Conservation (phyloP, 345 rosid genomes). For the Lepidium aucheri region DNA sequence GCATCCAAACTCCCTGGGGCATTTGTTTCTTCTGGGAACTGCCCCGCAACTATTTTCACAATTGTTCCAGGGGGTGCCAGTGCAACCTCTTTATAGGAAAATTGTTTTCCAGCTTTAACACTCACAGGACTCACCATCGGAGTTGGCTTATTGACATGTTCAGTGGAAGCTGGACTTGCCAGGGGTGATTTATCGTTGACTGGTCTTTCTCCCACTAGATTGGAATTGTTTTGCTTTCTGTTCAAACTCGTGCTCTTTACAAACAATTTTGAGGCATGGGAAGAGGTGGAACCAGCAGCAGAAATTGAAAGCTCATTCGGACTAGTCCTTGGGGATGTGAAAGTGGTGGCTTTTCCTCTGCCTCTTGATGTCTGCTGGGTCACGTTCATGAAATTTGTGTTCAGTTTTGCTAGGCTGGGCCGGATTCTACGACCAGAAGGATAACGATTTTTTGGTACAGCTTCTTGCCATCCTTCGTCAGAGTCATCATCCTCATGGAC, state of each 20-base stretch:
- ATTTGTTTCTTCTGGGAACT: constrained; percentile 45
- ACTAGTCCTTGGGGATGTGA: constrained; percentile 48
- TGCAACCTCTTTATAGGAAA: constrained; percentile 98
- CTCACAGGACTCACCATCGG: constrained; percentile 43
- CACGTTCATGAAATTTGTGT: constrained; percentile 70
- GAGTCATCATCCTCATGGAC: constrained; percentile 51
- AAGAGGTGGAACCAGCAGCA: constrained; percentile 31
- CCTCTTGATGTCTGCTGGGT: constrained; percentile 62
- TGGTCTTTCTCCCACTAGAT: constrained; percentile 39
- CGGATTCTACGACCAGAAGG: constrained; percentile 66
- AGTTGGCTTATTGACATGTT: constrained; percentile 46
- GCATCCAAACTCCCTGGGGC: constrained; percentile 19
- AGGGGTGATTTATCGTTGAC: constrained; percentile 45
- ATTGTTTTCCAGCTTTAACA: constrained; percentile 74
- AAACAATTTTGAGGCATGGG: constrained; percentile 44
- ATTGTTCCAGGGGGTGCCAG: constrained; percentile 94
- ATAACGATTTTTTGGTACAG: constrained; percentile 80
- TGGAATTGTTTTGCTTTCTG: constrained; percentile 42
- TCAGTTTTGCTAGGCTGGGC: constrained; percentile 79
- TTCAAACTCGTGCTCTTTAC: constrained; percentile 70
- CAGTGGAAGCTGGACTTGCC: constrained; percentile 40
- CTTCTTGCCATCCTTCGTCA: constrained; percentile 99
- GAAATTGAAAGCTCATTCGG: constrained; percentile 43
- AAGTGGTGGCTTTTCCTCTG: constrained; percentile 53
- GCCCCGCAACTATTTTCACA: constrained; percentile 77